Percentiles rank a stretch among this genome's conserved stretches.
Conservation (phyloP, 306 rosid species). For the Acacia confusa region DNA sequence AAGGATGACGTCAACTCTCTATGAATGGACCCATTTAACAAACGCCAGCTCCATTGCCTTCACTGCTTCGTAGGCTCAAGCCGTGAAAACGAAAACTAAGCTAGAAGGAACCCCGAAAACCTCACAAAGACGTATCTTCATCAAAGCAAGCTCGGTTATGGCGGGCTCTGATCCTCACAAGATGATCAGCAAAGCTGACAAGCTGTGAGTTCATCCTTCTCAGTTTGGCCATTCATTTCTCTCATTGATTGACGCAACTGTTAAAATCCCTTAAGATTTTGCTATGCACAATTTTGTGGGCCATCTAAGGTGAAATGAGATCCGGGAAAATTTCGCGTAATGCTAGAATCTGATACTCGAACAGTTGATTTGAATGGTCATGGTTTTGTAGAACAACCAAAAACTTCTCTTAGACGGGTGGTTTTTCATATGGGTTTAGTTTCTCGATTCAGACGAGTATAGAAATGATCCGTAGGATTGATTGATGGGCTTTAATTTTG, state of each 20-base stretch:
- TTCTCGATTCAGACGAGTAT: not conserved
- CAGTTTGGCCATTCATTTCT: not conserved
- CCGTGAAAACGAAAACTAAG: not conserved
- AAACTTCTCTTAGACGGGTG: not conserved
- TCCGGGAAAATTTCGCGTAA: not conserved
- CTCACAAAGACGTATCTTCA: not conserved
- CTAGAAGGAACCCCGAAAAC: not conserved
- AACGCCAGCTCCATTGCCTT: not conserved
- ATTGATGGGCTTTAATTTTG: not conserved
- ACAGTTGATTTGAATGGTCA: not conserved
- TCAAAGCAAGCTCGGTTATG: conserved; percentile 8
- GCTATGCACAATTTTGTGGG: not conserved
- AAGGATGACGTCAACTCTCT: too few species aligned
- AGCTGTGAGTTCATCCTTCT: conserved; percentile 18
- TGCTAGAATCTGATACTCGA: not conserved
- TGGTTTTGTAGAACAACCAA: not conserved
- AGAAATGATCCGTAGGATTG: not conserved
- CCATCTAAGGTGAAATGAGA: not conserved
- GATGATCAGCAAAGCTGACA: conserved; percentile 31
- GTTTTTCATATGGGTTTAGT: not conserved
- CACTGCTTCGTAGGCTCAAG: conserved; percentile 4
- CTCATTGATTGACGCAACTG: not conserved
- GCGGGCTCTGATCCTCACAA: conserved; percentile 32
- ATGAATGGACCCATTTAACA: not conserved
- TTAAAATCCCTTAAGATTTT: not conserved